Evolutionary conservation across 1,139 yeast species (phyloP).

Genomic region (Blastobotrys capitulatus): DNA sequence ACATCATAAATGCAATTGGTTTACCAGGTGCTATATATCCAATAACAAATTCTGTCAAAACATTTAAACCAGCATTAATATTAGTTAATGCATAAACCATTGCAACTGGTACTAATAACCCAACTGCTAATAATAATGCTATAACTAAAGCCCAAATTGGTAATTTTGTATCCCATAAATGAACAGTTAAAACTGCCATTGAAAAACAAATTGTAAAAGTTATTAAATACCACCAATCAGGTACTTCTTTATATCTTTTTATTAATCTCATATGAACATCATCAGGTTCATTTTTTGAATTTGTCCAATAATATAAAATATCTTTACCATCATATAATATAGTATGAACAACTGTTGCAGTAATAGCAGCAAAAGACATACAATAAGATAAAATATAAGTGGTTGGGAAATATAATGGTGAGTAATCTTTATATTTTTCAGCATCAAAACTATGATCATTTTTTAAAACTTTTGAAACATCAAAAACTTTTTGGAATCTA

Average conservation of each 20-base stretch:
- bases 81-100: slow-evolving; percentile 53
- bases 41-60: slow-evolving; percentile 54
- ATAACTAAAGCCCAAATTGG: slow-evolving; percentile 51
- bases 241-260: slow-evolving; percentile 53
- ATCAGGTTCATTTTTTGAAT: slow-evolving; percentile 41
- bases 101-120: slow-evolving; percentile 53
- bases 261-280: slow-evolving; percentile 63
- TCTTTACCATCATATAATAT: slow-evolving; percentile 52
- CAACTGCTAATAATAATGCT: slow-evolving; percentile 46
- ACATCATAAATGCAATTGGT: slow-evolving; percentile 55
- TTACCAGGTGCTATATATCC: slow-evolving; percentile 63
- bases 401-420: slow-evolving; percentile 61
- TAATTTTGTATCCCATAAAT: slow-evolving; percentile 39
- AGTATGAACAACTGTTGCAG: slow-evolving; percentile 52
- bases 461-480: slow-evolving; percentile 43
- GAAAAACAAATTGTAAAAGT: slow-evolving; percentile 45
- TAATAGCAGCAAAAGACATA: slow-evolving; percentile 56
- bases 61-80: slow-evolving; percentile 50
- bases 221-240: slow-evolving; percentile 60
- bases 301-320: slow-evolving; percentile 42
- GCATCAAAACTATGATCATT: slow-evolving; percentile 41
- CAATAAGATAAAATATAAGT: slow-evolving; percentile 60
- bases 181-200: slow-evolving; percentile 45
- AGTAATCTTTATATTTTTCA: slow-evolving; percentile 46
- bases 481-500: slow-evolving; percentile 41